Base-by-base conservation (phyloP, 1,284 basidiomycete genomes). In the Puccinia polysora region DNA sequence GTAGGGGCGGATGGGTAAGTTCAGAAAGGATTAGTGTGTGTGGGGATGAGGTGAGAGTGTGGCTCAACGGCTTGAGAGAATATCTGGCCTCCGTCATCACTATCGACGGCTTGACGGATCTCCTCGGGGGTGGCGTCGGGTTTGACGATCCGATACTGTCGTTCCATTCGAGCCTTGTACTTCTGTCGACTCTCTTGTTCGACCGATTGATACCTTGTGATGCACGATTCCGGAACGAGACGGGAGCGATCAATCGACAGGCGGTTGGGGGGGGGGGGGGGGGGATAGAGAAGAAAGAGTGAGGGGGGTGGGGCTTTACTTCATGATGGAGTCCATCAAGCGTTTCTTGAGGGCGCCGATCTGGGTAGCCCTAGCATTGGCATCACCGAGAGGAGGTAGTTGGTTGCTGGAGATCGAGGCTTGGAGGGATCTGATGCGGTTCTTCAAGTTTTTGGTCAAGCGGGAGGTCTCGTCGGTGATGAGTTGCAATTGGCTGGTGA, bases 121-220 rank as follows among this genome's bases (percentile, higher is more conserved):
- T 97, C 92, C 73, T 91, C 87, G 3, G 86, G 85, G 15, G 90
- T 88, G 2, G 92, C 92, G 77, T 93, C 87, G 6, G 91, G 91
- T 82, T 96, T 95, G 72, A 94, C 91, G 87, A 98, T 98, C 82
- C 88, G 91, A 84, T 89, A 95, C 82, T 98, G 96, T 75, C 96
- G 86, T 82, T 95, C 94, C 83, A 95, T 87, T 55, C 93, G 85
- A 80, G 94, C 90, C 81, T 91, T 91, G 82, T 96, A 93, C 83
- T 91, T 94, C 76, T 88, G 85, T 73, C 95, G 87, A 80, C 90
- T 91, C 78, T 91, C 88, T 81, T 93, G 89, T 82, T 99, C 96
- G 28, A 96, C 91, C 49, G 86, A 86, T 82, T 97, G 92, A 78
- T 85, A 84, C 47, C 65, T 69, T 53, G 23, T 12, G 34, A 50